phyloP scores from a whole-genome alignment of 768 basidiomycete genomes.

The Trametes sanguinea region DNA sequence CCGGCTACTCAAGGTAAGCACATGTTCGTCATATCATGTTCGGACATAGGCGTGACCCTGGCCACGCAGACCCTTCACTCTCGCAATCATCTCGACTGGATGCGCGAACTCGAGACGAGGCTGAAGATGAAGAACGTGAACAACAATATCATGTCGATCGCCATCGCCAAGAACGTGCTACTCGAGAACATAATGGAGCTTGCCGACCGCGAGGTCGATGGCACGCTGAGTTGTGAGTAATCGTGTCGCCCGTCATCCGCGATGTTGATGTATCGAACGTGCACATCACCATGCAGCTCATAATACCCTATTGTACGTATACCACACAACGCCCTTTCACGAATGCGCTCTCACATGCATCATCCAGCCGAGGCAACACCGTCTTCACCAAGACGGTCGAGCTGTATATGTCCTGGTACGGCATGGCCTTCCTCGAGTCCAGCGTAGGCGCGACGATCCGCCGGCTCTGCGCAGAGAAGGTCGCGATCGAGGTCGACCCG shows the following conservation, averaged over 20 bases:
- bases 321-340: neutral
- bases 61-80: constrained; percentile 48
- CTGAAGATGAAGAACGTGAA: constrained; percentile 66
- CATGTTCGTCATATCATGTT: constrained; percentile 20
- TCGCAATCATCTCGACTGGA: constrained; percentile 74
- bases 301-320: constrained; percentile 61
- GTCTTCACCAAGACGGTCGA: constrained; percentile 67
- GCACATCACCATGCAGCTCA: constrained; percentile 49
- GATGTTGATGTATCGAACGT: neutral
- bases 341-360: constrained; percentile 25
- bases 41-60: neutral
- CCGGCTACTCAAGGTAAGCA: constrained; percentile 54
- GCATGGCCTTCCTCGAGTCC: constrained; percentile 76
- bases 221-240: constrained; percentile 61
- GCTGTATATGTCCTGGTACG: constrained; percentile 78
- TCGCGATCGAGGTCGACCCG: constrained; percentile 84
- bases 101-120: constrained; percentile 67
- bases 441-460: constrained; percentile 75
- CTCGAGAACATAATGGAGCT: constrained; percentile 71
- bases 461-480: constrained; percentile 67
- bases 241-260: too few relatives aligned
- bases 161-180: constrained; percentile 64
- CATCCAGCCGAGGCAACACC: constrained; percentile 52
- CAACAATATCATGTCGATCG: constrained; percentile 64
- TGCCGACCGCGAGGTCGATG: constrained; percentile 70